Conservation (phyloP, 495 filamentous ascomycete genomes). For the Penicillium mononematosum region DNA sequence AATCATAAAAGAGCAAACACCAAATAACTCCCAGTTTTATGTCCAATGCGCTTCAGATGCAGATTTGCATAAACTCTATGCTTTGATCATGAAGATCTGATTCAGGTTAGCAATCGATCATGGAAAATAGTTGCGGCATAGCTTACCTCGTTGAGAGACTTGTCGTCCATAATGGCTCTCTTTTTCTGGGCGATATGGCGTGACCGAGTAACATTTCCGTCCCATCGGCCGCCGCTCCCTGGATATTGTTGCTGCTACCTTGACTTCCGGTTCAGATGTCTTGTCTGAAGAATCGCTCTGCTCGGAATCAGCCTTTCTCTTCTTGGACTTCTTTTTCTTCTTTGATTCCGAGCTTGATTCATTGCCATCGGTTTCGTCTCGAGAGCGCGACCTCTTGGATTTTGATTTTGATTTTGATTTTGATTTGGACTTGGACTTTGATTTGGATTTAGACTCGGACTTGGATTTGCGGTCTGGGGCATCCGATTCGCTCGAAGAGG, state of each 20-base stretch:
- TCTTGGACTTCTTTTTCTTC: conserved; percentile 51
- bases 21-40: conserved; percentile 7
- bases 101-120: conserved; percentile 34
- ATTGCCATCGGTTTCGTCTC: conserved; percentile 15
- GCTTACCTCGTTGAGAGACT: conserved; percentile 73
- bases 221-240: conserved; percentile 47
- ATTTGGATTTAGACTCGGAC: conserved; percentile 26
- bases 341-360: conserved; percentile 26
- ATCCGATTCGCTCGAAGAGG: conserved; percentile 11
- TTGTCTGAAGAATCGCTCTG: conserved; percentile 10
- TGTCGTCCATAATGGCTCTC: conserved; percentile 66
- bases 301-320: conserved; percentile 48
- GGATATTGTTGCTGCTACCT: conserved; percentile 29
- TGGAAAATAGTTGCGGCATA: not conserved
- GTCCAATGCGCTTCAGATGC: conserved; percentile 10
- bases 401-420: conserved; percentile 22
- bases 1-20: not conserved
- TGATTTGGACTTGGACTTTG: conserved; percentile 18
- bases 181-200: conserved; percentile 78
- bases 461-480: conserved; percentile 16
- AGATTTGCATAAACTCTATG: conserved; percentile 20
- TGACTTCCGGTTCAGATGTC: conserved; percentile 17
- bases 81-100: conserved; percentile 75
- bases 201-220: conserved; percentile 64
- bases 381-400: conserved; percentile 26